Base-by-base conservation (phyloP, 495 filamentous ascomycete species). In the Penicillium soppii region DNA sequence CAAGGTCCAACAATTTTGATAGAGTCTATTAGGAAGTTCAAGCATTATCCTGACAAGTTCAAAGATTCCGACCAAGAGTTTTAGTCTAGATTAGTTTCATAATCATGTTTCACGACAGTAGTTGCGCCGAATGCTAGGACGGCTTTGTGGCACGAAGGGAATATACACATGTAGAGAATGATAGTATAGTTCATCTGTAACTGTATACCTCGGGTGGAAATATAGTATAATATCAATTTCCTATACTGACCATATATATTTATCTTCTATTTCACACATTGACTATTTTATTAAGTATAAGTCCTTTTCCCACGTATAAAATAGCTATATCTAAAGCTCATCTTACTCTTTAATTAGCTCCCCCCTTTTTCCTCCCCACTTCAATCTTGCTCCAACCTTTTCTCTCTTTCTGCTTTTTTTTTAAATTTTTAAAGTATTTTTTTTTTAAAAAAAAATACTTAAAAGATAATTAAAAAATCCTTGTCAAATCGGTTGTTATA, bases 401-500 rank as follows among this genome's bases (percentile, higher is more conserved):
- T 15, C 10, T 23, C 26, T 9, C 23, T 37, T 10, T 10, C 26
- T 16, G 32, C 22, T 54, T 5, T 23, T 10, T 6, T 27, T 38
- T 26, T 38, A 43, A 25, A 27, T 19, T 32, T 17, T 10, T n/a
- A 4, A 23, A 36, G 48, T 27, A 13, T 47, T 21, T 17, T 21
- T 22, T 36, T 30, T 46, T 47, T 47, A 12, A 32, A 10, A n/a
- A n/a, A n/a, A n/a, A n/a, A n/a, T n/a, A n/a, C n/a, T n/a, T n/a
- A n/a, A n/a, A n/a, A n/a, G n/a, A n/a, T n/a, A n/a, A n/a, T n/a
- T n/a, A n/a, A n/a, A n/a, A n/a, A n/a, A n/a, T n/a, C 25, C 25
- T 27, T 27, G 4, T 50, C 17, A 17, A 23, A 43, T 56, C 51
- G 43, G 55, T 38, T 53, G 44, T 50, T 42, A 50, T 35, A 44